Base-by-base conservation (phyloP, 2,329 filamentous ascomycete species). In the Cladobotryum mycophilum region DNA sequence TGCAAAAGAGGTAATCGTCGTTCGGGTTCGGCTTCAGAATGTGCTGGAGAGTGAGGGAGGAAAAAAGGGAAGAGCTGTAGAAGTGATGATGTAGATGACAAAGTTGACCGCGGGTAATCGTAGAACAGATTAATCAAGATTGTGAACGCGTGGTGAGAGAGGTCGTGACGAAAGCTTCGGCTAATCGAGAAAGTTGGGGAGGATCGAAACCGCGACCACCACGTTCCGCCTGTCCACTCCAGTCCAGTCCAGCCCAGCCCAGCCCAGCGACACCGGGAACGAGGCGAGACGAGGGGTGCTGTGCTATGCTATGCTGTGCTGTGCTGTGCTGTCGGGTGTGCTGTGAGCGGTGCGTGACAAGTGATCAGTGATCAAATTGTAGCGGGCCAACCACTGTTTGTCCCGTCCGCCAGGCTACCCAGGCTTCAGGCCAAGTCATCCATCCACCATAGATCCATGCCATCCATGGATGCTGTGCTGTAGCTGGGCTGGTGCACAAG, bases 131-230 rank as follows among this genome's bases (percentile, higher is more conserved):
- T 33, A 36, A 45, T 45, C 9, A 30, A 37, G 47, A 25, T 38
- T 38, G 13, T 30, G 33, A 37, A 49, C 51, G 51, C 47, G 38
- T 30, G 25, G 9, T 51, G 49, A 37, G 34, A 36, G 38, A 40
- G 20, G 11, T 42, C 25, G 49, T 40, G 44, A 47, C 33, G 41
- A 38, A 47, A 33, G 45, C 40, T 51, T 35, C 36, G 25, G 49
- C 36, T 44, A 37, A 45, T 30, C 34, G 14, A 47, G 41, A 45
- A 37, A 40, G 41, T 20, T 30, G 47, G 47, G 35, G 41, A 38
- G 37, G 36, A 38, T n/a, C 36, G 36, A 38, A n/a, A 38, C 25
- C 25, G 25, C 25, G 25, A 30, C 25, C 25, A 30, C 25, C 25
- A 30, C 25, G 25, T 30, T 30, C 25, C 25, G 25, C 8, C 9